phyloP scores from a whole-genome alignment of 164 flowering plant genomes.

The Euptelea pleiosperma region DNA sequence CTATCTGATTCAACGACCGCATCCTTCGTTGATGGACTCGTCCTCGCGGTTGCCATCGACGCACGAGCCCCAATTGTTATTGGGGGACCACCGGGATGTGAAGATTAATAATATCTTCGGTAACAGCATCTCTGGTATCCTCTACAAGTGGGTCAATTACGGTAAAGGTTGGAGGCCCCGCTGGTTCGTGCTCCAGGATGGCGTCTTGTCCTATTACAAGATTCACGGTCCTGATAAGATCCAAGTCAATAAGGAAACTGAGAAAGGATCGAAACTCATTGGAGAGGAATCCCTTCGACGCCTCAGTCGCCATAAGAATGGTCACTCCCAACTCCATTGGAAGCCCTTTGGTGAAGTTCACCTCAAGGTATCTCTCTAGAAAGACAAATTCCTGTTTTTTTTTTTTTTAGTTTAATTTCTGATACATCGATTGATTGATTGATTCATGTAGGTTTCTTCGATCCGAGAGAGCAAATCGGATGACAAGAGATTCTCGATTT shows the following conservation, averaged over 20 bases:
- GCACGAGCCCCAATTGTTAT: background rate
- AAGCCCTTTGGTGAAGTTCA: no score
- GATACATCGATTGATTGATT: no score
- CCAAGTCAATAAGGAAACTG: slow-evolving; percentile 51
- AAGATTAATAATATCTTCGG: slow-evolving; percentile 66
- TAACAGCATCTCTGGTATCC: slow-evolving; percentile 61
- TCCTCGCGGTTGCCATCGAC: no score
- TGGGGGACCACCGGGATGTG: slow-evolving; percentile 30
- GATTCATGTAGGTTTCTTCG: slow-evolving; percentile 41
- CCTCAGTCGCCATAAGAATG: slow-evolving; percentile 30
- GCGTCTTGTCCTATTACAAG: no score
- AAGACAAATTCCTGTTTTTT: background rate
- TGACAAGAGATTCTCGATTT: no score
- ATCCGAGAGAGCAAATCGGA: no score
- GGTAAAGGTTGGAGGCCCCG: slow-evolving; percentile 89
- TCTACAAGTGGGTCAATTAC: slow-evolving; percentile 91
- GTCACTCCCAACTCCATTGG: slow-evolving; percentile 24
- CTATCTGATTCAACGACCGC: slow-evolving; percentile 3
- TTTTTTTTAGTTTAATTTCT: background rate
- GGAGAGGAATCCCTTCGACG: slow-evolving; percentile 62
- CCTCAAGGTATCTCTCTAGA: no score
- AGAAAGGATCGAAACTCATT: slow-evolving; percentile 68
- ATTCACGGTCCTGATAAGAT: no score
- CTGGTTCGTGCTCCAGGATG: no score
- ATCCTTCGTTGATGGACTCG: background rate